phyloP scores from a whole-genome alignment of 345 rosid genomes.

The Arabis alpina region DNA sequence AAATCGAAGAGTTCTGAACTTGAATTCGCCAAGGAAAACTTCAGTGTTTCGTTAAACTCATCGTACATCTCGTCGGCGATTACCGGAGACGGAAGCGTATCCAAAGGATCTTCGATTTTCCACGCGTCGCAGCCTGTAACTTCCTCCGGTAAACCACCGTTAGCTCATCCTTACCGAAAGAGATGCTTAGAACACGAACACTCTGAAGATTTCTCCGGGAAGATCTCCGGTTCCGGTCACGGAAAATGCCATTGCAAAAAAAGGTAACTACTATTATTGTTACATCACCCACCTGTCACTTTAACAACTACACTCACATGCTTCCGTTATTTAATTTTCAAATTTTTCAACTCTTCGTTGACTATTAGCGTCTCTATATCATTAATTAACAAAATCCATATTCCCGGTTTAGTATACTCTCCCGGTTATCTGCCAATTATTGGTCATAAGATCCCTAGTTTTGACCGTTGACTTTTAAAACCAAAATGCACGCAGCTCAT shows the following conservation, averaged over 20 bases:
- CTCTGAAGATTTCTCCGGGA: slow-evolving; percentile 61
- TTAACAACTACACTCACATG: slow-evolving; percentile 28
- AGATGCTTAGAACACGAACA: slow-evolving; percentile 71
- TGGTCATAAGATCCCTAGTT: not conserved
- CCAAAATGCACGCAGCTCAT: not conserved
- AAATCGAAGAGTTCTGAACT: slow-evolving; percentile 55
- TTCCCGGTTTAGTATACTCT: slow-evolving; percentile 18
- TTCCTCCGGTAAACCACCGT: slow-evolving; percentile 79
- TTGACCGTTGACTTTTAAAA: slow-evolving; percentile 18
- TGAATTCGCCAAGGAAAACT: slow-evolving; percentile 71
- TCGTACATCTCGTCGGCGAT: slow-evolving; percentile 85
- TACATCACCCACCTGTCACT: slow-evolving; percentile 31
- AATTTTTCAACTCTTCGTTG: slow-evolving; percentile 26
- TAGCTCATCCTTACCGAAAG: slow-evolving; percentile 66
- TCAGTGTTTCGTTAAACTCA: slow-evolving; percentile 82
- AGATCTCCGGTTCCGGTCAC: slow-evolving; percentile 61
- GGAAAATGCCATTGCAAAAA: slow-evolving; percentile 90
- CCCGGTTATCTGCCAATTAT: slow-evolving; percentile 6
- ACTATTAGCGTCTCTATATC: slow-evolving; percentile 10
- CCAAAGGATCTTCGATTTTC: slow-evolving; percentile 76
- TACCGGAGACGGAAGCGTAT: slow-evolving; percentile 94
- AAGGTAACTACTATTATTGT: slow-evolving; percentile 52
- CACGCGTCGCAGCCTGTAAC: slow-evolving; percentile 47
- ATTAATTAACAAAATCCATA: slow-evolving; percentile 1
- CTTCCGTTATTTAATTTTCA: slow-evolving; percentile 25